Conservation (phyloP, 2,329 filamentous ascomycete species). For the Colletotrichum noveboracense region DNA sequence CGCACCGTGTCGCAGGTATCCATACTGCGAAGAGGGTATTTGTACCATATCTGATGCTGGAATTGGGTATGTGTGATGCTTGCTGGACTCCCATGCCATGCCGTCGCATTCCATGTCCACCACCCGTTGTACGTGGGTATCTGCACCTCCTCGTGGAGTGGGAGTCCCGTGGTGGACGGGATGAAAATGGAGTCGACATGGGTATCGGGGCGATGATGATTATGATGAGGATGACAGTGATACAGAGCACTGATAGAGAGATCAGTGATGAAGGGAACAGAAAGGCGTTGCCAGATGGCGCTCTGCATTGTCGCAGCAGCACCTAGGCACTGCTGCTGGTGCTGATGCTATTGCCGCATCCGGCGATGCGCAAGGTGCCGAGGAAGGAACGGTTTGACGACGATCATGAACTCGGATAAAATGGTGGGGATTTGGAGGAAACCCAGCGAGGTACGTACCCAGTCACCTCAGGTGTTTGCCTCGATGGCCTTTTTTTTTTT, state of each 20-base stretch:
- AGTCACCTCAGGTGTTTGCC: neutral
- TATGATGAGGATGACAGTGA: neutral
- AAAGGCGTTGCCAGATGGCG: neutral
- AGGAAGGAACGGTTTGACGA: neutral
- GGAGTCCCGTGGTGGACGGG: neutral
- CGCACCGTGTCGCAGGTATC: neutral
- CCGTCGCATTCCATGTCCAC: neutral
- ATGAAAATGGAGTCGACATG: neutral
- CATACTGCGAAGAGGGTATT: neutral
- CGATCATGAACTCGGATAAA: slow-evolving; percentile 12
- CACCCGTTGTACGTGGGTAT: neutral
- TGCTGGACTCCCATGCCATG: neutral
- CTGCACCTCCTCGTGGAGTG: neutral
- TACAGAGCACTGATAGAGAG: neutral
- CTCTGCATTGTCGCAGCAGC: neutral
- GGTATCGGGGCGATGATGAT: neutral
- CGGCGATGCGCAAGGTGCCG: neutral
- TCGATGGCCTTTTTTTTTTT: neutral
- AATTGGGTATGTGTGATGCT: neutral
- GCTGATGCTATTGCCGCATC: neutral
- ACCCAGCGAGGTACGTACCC: neutral
- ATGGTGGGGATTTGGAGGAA: neutral
- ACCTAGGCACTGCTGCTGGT: neutral
- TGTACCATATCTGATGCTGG: neutral
- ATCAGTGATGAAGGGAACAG: neutral